These are phyloP conservation scores for Takashimella koratensis DNA, from an alignment of 1,284 basidiomycete species.

Conservation along the genomic window DNA sequence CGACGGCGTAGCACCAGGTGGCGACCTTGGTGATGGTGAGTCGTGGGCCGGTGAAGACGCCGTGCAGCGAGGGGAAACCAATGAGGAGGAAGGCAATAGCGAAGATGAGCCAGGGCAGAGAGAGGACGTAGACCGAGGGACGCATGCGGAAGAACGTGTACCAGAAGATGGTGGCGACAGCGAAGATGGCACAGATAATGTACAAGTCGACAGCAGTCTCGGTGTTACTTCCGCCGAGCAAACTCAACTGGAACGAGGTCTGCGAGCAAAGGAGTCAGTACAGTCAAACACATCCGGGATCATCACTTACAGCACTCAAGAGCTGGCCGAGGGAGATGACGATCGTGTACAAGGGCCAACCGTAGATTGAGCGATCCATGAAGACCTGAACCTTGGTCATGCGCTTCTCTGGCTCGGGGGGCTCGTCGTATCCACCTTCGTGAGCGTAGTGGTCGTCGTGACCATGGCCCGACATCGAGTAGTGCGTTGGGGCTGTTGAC, in stretches of 20 bases:
- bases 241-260: slow-evolving; percentile 91
- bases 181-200: slow-evolving; percentile 77
- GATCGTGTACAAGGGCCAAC: slow-evolving; percentile 88
- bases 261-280: slow-evolving; percentile 9
- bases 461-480: slow-evolving; percentile 46
- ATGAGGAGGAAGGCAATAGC: slow-evolving; percentile 84
- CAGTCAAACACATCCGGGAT: slow-evolving; percentile 6
- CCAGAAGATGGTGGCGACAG: slow-evolving; percentile 79
- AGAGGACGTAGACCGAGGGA: slow-evolving; percentile 80
- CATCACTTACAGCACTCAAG: slow-evolving; percentile 41
- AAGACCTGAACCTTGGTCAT: slow-evolving; percentile 79
- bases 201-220: slow-evolving; percentile 79
- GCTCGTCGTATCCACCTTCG: slow-evolving; percentile 52
- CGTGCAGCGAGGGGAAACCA: slow-evolving; percentile 71
- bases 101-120: slow-evolving; percentile 84
- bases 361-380: slow-evolving; percentile 67
- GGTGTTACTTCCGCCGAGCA: slow-evolving; percentile 79
- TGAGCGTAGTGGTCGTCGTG: slow-evolving; percentile 51
- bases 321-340: slow-evolving; percentile 79
- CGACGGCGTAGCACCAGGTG: slow-evolving; percentile 81
- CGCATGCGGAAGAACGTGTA: slow-evolving; percentile 83
- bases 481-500: slow-evolving; percentile 55
- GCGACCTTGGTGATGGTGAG: slow-evolving; percentile 67
- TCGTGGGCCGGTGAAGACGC: slow-evolving; percentile 61
- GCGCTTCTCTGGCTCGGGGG: slow-evolving; percentile 54